Conservation (phyloP, 495 filamentous ascomycete species). For the Rhypophila decipiens region DNA sequence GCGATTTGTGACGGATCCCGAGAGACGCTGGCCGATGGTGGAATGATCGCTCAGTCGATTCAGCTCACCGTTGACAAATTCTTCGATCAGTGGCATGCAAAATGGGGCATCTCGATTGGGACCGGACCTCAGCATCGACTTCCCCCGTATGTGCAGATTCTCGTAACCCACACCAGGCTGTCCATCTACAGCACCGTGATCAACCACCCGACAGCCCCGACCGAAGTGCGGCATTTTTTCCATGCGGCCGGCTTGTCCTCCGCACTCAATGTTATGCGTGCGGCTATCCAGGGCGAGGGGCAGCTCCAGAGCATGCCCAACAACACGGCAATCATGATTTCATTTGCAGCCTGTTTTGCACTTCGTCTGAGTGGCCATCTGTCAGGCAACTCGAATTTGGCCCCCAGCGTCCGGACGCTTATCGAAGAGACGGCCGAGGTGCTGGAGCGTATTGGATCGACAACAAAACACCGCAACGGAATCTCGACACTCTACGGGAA, state of each 20-base stretch:
- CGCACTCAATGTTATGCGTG: constrained; percentile 65
- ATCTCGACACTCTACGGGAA: constrained; percentile 56
- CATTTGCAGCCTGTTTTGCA: constrained; percentile 66
- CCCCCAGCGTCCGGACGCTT: constrained; percentile 59
- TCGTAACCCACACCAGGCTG: constrained; percentile 64
- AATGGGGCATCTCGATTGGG: constrained; percentile 55
- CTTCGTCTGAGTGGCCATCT: constrained; percentile 56
- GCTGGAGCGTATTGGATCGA: constrained; percentile 59
- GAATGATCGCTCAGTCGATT: constrained; percentile 51
- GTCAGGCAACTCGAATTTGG: constrained; percentile 51
- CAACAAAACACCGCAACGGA: constrained; percentile 57
- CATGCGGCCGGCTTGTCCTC: constrained; percentile 62
- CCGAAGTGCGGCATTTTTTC: constrained; percentile 66
- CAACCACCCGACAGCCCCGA: constrained; percentile 64
- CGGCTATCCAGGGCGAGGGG: constrained; percentile 63
- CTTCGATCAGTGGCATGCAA: constrained; percentile 55
- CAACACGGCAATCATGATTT: constrained; percentile 73
- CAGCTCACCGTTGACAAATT: constrained; percentile 56
- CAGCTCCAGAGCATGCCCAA: constrained; percentile 70
- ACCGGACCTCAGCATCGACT: constrained; percentile 50
- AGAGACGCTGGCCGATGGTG: constrained; percentile 39
- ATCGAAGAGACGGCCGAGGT: constrained; percentile 66
- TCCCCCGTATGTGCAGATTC: constrained; percentile 67
- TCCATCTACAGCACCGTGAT: constrained; percentile 70
- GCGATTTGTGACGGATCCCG: constrained; percentile 54